Conservation (phyloP, 495 filamentous ascomycete genomes). For the Umbilicaria muhlenbergii region DNA sequence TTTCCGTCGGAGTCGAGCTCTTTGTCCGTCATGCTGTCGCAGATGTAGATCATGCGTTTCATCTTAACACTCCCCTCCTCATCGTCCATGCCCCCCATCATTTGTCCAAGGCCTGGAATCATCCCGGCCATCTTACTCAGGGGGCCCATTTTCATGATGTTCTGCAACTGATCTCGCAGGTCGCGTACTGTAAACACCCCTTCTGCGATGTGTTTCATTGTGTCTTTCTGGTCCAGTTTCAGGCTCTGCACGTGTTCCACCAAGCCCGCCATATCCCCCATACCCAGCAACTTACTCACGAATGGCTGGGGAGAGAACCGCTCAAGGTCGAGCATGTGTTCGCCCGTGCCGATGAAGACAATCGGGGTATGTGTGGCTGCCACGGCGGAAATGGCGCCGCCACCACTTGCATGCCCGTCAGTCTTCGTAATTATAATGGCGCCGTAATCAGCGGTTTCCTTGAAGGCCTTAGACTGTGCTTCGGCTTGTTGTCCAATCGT, state of each 20-base stretch:
- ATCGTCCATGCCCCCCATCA: slow-evolving; percentile 93
- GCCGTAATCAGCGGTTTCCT: slow-evolving; percentile 92
- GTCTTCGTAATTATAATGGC: slow-evolving; percentile 99
- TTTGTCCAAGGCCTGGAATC: slow-evolving; percentile 85
- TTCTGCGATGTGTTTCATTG: slow-evolving; percentile 95
- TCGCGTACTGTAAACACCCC: slow-evolving; percentile 94
- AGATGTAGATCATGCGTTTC: slow-evolving; percentile 97
- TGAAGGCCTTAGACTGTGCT: slow-evolving; percentile 89
- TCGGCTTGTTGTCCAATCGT: slow-evolving; percentile 94
- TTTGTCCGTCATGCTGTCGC: slow-evolving; percentile 90
- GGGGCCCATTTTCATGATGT: slow-evolving; percentile 99
- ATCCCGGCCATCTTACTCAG: slow-evolving; percentile 96
- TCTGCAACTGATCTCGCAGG: slow-evolving; percentile 84
- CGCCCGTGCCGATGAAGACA: slow-evolving; percentile 93
- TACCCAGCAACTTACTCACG: slow-evolving; percentile 79
- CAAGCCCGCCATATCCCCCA: slow-evolving; percentile 92
- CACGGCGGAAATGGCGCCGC: slow-evolving; percentile 96
- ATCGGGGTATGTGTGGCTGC: slow-evolving; percentile 94
- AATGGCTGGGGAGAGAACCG: slow-evolving; percentile 84
- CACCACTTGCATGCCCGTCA: slow-evolving; percentile 85
- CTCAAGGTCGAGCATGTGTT: slow-evolving; percentile 92
- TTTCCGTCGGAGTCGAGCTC: slow-evolving; percentile 93
- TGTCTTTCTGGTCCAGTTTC: slow-evolving; percentile 94
- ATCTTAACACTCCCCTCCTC: slow-evolving; percentile 86
- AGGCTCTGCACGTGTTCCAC: slow-evolving; percentile 96